Percentiles rank a stretch among this genome's conserved stretches.
phyloP scores from a whole-genome alignment of 306 rosid genomes.

The Begonia fuchsioides region DNA sequence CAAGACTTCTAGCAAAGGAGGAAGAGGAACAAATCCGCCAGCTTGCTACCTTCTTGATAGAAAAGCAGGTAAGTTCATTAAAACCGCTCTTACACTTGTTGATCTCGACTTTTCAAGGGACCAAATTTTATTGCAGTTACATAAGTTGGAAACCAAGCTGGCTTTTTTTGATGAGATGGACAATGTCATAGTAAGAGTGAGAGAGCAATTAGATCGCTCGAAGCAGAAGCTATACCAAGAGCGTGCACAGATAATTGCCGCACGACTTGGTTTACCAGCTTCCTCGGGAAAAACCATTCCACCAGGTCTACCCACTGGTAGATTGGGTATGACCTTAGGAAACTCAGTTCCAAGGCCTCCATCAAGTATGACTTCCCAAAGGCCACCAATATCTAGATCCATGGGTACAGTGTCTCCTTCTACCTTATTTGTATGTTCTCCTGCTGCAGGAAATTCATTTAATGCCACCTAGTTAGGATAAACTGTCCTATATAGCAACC shows the following conservation, averaged over 20 bases:
- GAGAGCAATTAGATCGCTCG: conserved; percentile 73
- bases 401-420: conserved; percentile 28
- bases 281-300: conserved; percentile 52
- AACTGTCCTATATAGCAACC: conserved; percentile 39
- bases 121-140: conserved; percentile 40
- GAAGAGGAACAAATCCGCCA: conserved; percentile 77
- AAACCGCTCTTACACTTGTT: conserved; percentile 1
- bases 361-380: conserved; percentile 32
- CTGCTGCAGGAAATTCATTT: conserved; percentile 35
- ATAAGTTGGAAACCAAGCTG: conserved; percentile 68
- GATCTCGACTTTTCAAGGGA: conserved; percentile 8
- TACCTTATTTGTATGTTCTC: conserved; percentile 29
- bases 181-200: conserved; percentile 50
- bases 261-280: conserved; percentile 58
- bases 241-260: conserved; percentile 70
- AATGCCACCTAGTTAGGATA: conserved; percentile 48
- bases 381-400: conserved; percentile 47
- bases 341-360: conserved; percentile 57
- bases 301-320: conserved; percentile 34
- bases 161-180: conserved; percentile 67
- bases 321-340: conserved; percentile 35
- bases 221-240: conserved; percentile 88
- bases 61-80: conserved; percentile 58
- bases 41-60: conserved; percentile 56
- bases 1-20: conserved; percentile 68